Evolutionary conservation across 2,329 filamentous ascomycete species (phyloP).

Genomic region (Beauveria brongniartii): DNA sequence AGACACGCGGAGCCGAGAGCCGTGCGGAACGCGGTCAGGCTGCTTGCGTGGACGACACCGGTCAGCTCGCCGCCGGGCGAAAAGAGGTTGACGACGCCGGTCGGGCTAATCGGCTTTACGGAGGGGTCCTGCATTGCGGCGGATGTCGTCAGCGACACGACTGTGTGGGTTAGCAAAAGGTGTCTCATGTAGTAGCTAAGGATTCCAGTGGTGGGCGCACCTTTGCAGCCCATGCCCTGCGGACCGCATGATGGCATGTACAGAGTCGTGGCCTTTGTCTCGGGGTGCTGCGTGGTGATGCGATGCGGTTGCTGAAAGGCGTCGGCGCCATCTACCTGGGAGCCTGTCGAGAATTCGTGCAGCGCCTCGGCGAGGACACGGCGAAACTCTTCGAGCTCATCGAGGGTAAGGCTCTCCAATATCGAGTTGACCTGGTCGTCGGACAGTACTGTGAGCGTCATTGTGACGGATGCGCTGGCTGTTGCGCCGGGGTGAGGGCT

Average conservation of each 20-base stretch:
- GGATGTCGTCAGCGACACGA: conserved; percentile 53
- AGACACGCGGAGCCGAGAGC: conserved; percentile 63
- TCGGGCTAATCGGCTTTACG: conserved; percentile 38
- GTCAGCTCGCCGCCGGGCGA: conserved; percentile 50
- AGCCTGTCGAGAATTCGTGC: conserved; percentile 53
- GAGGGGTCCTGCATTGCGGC: conserved; percentile 20
- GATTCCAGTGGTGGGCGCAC: conserved; percentile 22
- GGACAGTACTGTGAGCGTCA: conserved; percentile 51
- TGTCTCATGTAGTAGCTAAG: neutral
- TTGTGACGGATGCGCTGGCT: conserved; percentile 23
- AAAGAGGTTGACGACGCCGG: conserved; percentile 64
- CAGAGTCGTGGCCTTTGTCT: conserved; percentile 51
- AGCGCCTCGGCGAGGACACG: conserved; percentile 41
- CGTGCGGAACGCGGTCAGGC: conserved; percentile 74
- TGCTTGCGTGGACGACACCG: conserved; percentile 64
- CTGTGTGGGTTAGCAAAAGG: conserved; percentile 24
- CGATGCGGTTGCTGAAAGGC: conserved; percentile 49
- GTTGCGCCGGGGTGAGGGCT: neutral
- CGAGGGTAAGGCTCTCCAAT: conserved; percentile 42
- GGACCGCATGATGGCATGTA: conserved; percentile 68
- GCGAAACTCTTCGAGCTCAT: conserved; percentile 47
- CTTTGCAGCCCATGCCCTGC: conserved; percentile 60
- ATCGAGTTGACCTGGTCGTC: conserved; percentile 48
- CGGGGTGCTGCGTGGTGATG: conserved; percentile 37
- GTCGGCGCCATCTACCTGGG: conserved; percentile 33